Evolutionary conservation across 1,139 yeast species (phyloP).

Genomic region (Debaryomyces nepalensis): DNA sequence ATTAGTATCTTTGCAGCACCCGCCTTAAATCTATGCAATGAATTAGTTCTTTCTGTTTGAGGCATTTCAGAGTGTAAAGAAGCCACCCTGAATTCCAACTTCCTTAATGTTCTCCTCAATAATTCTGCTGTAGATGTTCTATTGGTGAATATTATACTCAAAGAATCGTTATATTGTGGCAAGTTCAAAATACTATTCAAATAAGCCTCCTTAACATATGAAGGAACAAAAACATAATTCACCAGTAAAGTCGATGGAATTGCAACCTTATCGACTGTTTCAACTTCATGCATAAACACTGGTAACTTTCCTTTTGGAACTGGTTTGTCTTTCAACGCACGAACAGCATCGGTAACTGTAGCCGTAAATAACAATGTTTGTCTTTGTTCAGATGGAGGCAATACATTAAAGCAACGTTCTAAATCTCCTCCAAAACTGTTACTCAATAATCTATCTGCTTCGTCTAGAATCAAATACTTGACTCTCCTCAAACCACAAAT

Average conservation of each 20-base stretch:
- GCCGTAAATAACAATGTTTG: slow-evolving; percentile 95
- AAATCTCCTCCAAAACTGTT: slow-evolving; percentile 84
- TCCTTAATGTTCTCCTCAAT: slow-evolving; percentile 72
- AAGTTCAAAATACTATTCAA: slow-evolving; percentile 68
- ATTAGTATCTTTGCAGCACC: slow-evolving; percentile 90
- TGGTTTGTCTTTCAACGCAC: slow-evolving; percentile 75
- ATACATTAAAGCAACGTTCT: slow-evolving; percentile 65
- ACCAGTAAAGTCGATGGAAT: slow-evolving; percentile 76
- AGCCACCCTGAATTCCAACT: slow-evolving; percentile 78
- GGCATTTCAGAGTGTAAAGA: slow-evolving; percentile 95
- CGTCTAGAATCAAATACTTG: slow-evolving; percentile 86
- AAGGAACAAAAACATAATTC: slow-evolving; percentile 65
- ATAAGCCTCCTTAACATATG: slow-evolving; percentile 89
- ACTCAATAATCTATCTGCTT: slow-evolving; percentile 90
- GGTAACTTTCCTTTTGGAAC: slow-evolving; percentile 63
- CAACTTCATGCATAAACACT: slow-evolving; percentile 83
- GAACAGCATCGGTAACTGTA: slow-evolving; percentile 90
- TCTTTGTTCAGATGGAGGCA: slow-evolving; percentile 73
- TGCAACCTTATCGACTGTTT: slow-evolving; percentile 68
- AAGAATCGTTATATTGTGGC: slow-evolving; percentile 64
- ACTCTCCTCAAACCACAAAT: slow-evolving; percentile 76
- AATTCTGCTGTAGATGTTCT: slow-evolving; percentile 89
- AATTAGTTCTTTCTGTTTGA: slow-evolving; percentile 86
- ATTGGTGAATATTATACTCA: slow-evolving; percentile 88
- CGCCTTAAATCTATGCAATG: slow-evolving; percentile 90